Base-by-base conservation (phyloP, 2,329 filamentous ascomycete species). In the Bimuria novae-zelandiae region DNA sequence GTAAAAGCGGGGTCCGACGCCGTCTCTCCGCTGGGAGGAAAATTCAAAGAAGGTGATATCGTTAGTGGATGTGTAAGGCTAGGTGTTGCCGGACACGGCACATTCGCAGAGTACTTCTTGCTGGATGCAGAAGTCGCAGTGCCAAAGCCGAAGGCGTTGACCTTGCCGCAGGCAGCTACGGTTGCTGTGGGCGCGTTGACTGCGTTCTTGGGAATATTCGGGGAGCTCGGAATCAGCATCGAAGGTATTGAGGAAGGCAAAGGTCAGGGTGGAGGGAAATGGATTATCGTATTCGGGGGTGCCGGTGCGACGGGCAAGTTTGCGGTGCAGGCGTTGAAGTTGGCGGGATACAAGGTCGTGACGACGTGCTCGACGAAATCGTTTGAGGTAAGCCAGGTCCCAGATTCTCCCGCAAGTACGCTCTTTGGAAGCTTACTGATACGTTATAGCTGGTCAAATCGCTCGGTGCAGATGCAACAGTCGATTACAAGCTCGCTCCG, bases 251-350 rank as follows among this genome's bases (percentile, higher is more conserved):
- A 53, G 12, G 41, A 54, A 6, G 44, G 51, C 63, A 50, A 66
- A 59, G 57, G 62, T 6, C 37, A 53, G 4, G 30, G 46, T n/a
- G 61, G 55, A 29, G 55, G 57, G 33, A 67, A 70, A 57, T 73
- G 70, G 70, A 62, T 62, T 14, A 48, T 73, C 25, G 61, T 74
- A 5, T 64, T 72, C 35, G 70, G 70, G 23, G 71, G 70, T 19
- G 62, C 68, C 5, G 65, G 65, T 54, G 64, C 57, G 39, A 67
- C 72, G 14, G 71, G 71, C 7, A 70, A 67, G 48, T 66, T 59
- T 40, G 65, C 65, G 14, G 60, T 73, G 35, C 64, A 72, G 61
- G 48, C 71, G n/a, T 56, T 71, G 14, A 63, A 62, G 30, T 54
- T 55, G 5, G 50, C 52, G 35, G 70, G 70, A 16, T 73, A 68